A percentile compares a stretch with the other conserved stretches of the same genome.
Evolutionary conservation across 495 filamentous ascomycete species (phyloP).

Genomic region (Xylona heveae): DNA sequence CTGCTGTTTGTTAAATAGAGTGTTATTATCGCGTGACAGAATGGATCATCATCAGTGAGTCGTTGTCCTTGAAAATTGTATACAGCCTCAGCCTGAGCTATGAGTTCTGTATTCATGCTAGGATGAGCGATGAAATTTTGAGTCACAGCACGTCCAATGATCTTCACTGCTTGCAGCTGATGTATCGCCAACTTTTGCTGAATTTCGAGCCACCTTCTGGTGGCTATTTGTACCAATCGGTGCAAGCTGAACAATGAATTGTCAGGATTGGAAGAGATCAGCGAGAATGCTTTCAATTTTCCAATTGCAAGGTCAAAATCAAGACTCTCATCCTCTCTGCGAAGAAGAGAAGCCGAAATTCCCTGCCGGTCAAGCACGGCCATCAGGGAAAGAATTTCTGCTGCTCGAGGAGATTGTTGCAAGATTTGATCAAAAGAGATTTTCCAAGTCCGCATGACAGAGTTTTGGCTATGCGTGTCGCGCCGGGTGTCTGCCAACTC

Average conservation of each 20-base stretch:
- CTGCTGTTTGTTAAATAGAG: too few species aligned
- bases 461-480: slow-evolving; percentile 1
- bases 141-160: too few species aligned
- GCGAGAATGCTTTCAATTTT: slow-evolving; percentile 20
- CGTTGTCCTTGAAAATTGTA: too few species aligned
- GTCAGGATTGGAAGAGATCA: slow-evolving; percentile 12
- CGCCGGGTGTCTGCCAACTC: slow-evolving; percentile 2
- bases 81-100: too few species aligned
- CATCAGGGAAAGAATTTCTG: slow-evolving; percentile 24
- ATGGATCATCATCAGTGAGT: too few species aligned
- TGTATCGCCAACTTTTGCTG: slow-evolving; percentile 8
- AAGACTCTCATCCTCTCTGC: slow-evolving; percentile 8
- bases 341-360: slow-evolving; percentile 18
- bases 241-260: slow-evolving; percentile 17
- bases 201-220: slow-evolving; percentile 19
- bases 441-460: slow-evolving; percentile 4
- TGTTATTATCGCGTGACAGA: too few species aligned
- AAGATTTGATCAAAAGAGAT: slow-evolving; percentile 15
- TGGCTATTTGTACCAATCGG: slow-evolving; percentile 22
- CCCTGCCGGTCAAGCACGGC: slow-evolving; percentile 19
- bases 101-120: too few species aligned
- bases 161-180: too few species aligned
- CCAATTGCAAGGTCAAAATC: slow-evolving; percentile 16
- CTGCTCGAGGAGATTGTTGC: slow-evolving; percentile 15
- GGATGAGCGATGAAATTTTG: too few species aligned